phyloP scores from a whole-genome alignment of 805 yeast species.

The Lachancea quebecensis region DNA sequence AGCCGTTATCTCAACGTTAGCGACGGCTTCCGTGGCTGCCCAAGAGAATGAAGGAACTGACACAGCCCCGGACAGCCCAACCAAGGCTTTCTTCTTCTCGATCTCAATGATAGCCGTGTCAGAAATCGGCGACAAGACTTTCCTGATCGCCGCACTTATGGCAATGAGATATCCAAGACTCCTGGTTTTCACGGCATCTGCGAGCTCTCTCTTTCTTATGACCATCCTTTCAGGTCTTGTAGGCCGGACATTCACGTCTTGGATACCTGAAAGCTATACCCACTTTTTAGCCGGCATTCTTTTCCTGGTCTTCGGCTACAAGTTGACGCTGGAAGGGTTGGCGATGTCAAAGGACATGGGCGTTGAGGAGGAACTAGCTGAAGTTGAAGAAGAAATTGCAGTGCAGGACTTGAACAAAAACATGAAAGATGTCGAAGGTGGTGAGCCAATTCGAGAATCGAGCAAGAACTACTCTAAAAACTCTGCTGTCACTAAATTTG shows the following conservation, averaged over 20 bases:
- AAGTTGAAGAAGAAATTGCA: constrained; percentile 90
- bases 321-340: constrained; percentile 72
- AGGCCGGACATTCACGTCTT: constrained; percentile 84
- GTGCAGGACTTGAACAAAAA: constrained; percentile 47
- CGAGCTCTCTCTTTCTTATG: constrained; percentile 80
- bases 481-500: constrained; percentile 11
- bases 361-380: constrained; percentile 92
- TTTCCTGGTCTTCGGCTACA: constrained; percentile 77
- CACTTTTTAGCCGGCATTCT: constrained; percentile 74
- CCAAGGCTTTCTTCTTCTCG: constrained; percentile 63
- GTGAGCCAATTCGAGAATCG: constrained; percentile 10
- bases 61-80: constrained; percentile 11
- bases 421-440: constrained; percentile 57
- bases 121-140: constrained; percentile 96
- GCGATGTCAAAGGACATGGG: constrained; percentile 76
- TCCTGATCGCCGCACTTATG: constrained; percentile 93
- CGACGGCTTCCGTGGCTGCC: not conserved
- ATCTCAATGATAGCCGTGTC: constrained; percentile 88
- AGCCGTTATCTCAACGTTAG: not conserved
- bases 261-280: constrained; percentile 74
- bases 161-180: constrained; percentile 87
- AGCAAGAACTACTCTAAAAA: constrained; percentile 5
- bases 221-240: constrained; percentile 83
- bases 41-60: constrained; percentile 6
- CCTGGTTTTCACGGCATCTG: constrained; percentile 85